Evolutionary conservation across 306 rosid species (phyloP), one percentile per base, ranked within the genome.

Genomic region (Quercus alba): DNA sequence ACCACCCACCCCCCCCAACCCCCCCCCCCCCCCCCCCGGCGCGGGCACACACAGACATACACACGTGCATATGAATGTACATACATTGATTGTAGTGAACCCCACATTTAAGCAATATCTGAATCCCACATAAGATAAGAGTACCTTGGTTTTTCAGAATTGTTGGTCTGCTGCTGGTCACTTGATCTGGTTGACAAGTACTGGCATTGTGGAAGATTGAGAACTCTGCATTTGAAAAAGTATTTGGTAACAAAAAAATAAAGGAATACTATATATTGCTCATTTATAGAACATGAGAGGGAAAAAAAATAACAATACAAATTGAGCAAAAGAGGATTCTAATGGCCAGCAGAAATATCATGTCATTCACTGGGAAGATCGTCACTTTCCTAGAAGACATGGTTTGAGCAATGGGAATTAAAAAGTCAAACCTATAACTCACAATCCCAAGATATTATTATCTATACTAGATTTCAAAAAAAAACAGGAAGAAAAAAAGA

Each of bases 191-290:
- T 72, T 59, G 81, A 57, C 86, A 91, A 79, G 86, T 79, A 88
- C 75, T 86, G 89, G 81, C 86, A 74, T 81, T 92, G 91, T 66
- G 97, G 99, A 84, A 94, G 97, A 81, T 86, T 82, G 79, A 88
- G 84, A 68, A 72, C 72, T 81, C 99, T 94, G 97, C 83, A 85
- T 55, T 52, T 74, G 66, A 54, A 64, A n/a, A 77, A 71, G n/a
- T 52, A 51, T 57, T 62, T 75, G 78, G 46, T 8, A 41, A 41
- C 46, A 41, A 41, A 7, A 38, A 41, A 41, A 41, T 7, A 41
- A 41, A 41, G 3, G 46, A 41, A 41, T 11, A 41, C 46, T 8
- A 41, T 41, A 7, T 41, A 41, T 38, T 68, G 72, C 72, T 66
- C 23, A 66, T 6, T 14, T 66, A 66, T 19, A 5, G 11, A 35